Base-by-base conservation (phyloP, 805 yeast genomes). In the Candida easanensis region DNA sequence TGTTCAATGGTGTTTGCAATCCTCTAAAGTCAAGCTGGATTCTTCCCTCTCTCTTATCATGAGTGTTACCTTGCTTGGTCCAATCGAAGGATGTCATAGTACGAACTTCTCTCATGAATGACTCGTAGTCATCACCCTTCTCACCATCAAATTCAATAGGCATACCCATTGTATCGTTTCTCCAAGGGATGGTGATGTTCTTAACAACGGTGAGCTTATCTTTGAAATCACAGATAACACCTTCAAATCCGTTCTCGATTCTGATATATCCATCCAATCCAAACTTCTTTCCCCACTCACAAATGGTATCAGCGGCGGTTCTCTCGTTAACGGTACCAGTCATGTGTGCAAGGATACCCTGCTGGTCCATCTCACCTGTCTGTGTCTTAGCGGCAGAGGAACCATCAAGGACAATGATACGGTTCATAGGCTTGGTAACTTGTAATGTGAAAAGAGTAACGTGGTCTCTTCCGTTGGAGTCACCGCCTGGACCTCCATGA, bases 361-460 rank as follows among this genome's bases (percentile, higher is more conserved):
- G 82, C 1, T 78, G 70, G 54, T 81, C 87, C 84, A 79, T 79
- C 53, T 76, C 80, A 4, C 85, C 85, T 1, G 77, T 68, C 1
- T 42, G 31, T 0, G 71, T 62, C 56, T 80, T 80, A 0, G 84
- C 78, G n/a, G 84, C 87, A 22, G 84, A 78, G 0, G 85, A 84
- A 5, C 87, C 87, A 48, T 80, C 85, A n/a, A 81, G 56, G 39
- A 71, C 69, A 5, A 81, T 63, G 23, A 80, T 54, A 49, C 68
- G 73, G 48, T 67, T 68, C 39, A 80, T 57, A 4, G 83, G 80
- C 46, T 63, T 65, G 3, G 60, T 62, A 9, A 71, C 74, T 46
- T 66, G 61, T 49, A 78, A 77, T 0, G 84, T 76, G 48, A 72
- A 62, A 37, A 77, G 44, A 16, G 59, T 50, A 5, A 59, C 28